phyloP scores from a whole-genome alignment of 1,284 basidiomycete species.

The Moesziomyces sp. region DNA sequence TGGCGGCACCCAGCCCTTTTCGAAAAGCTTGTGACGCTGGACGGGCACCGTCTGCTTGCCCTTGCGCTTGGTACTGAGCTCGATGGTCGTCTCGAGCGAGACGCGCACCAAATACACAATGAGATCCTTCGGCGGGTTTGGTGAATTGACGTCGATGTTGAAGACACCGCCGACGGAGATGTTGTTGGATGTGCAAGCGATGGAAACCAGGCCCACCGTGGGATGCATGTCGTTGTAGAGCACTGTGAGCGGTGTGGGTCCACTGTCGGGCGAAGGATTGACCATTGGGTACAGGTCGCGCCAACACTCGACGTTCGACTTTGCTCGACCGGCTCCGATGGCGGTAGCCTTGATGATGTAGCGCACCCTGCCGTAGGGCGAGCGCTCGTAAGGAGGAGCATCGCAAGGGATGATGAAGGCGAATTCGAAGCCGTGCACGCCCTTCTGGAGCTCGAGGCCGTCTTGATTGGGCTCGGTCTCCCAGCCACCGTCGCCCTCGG shows the following conservation, averaged over 20 bases:
- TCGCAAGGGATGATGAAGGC: slow-evolving; percentile 66
- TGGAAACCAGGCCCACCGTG: slow-evolving; percentile 64
- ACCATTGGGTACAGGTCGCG: slow-evolving; percentile 66
- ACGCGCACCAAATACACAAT: slow-evolving; percentile 66
- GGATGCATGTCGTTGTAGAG: slow-evolving; percentile 67
- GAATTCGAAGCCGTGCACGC: slow-evolving; percentile 68
- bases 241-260: slow-evolving; percentile 63
- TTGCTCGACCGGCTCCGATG: slow-evolving; percentile 63
- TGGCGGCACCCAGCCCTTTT: slow-evolving; percentile 64
- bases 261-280: slow-evolving; percentile 64
- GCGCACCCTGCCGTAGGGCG: slow-evolving; percentile 62
- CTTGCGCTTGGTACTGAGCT: slow-evolving; percentile 57
- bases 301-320: slow-evolving; percentile 63
- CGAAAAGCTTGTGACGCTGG: slow-evolving; percentile 64
- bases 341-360: slow-evolving; percentile 66
- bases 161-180: slow-evolving; percentile 67
- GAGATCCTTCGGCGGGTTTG: slow-evolving; percentile 60
- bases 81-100: slow-evolving; percentile 64
- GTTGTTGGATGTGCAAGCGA: slow-evolving; percentile 66
- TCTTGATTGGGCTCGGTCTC: slow-evolving; percentile 40
- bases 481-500: slow-evolving; percentile 31
- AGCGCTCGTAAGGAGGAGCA: slow-evolving; percentile 65
- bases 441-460: slow-evolving; percentile 63
- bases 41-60: slow-evolving; percentile 61
- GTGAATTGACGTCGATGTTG: slow-evolving; percentile 67